phyloP scores from a whole-genome alignment of 2,329 filamentous ascomycete genomes.

The Phialocephala subalpina region DNA sequence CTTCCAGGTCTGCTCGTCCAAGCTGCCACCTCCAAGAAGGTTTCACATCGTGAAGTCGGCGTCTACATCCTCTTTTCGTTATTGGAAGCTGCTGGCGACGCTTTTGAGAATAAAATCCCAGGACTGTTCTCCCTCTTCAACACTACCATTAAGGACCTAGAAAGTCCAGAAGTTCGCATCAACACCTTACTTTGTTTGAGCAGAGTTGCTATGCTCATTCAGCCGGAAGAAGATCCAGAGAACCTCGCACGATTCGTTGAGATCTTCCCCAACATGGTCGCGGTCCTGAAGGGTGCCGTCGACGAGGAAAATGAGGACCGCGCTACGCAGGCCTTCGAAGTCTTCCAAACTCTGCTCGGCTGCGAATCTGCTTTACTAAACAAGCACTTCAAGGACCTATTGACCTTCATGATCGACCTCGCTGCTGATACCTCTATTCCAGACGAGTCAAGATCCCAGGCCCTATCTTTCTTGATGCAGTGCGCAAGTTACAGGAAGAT shows the following conservation, averaged over 20 bases:
- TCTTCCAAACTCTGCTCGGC: conserved; percentile 93
- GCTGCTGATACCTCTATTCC: conserved; percentile 78
- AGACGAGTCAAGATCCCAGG: conserved; percentile 88
- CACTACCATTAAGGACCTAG: conserved; percentile 87
- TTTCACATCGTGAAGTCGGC: conserved; percentile 86
- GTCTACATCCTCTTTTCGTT: conserved; percentile 94
- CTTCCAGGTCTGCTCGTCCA: conserved; percentile 82
- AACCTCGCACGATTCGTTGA: conserved; percentile 79
- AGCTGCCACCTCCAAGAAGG: conserved; percentile 77
- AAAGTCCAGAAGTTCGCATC: conserved; percentile 91
- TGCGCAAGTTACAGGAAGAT: conserved; percentile 90
- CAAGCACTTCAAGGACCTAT: conserved; percentile 86
- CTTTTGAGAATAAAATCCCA: conserved; percentile 81
- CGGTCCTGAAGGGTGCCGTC: conserved; percentile 85
- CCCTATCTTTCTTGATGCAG: conserved; percentile 93
- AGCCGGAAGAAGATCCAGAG: conserved; percentile 83
- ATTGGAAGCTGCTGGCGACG: conserved; percentile 85
- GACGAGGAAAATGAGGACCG: conserved; percentile 84
- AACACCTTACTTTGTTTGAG: conserved; percentile 94
- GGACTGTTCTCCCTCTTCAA: conserved; percentile 85
- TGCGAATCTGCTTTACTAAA: conserved; percentile 87
- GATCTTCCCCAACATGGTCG: conserved; percentile 87
- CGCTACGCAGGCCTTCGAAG: conserved; percentile 90
- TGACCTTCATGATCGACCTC: conserved; percentile 93
- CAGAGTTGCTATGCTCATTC: conserved; percentile 85